A percentile compares a stretch with the other conserved stretches of the same genome.
These are phyloP conservation scores for Ustilago cynodontis DNA, from an alignment of 1,284 basidiomycete genomes.

Conservation along the genomic window DNA sequence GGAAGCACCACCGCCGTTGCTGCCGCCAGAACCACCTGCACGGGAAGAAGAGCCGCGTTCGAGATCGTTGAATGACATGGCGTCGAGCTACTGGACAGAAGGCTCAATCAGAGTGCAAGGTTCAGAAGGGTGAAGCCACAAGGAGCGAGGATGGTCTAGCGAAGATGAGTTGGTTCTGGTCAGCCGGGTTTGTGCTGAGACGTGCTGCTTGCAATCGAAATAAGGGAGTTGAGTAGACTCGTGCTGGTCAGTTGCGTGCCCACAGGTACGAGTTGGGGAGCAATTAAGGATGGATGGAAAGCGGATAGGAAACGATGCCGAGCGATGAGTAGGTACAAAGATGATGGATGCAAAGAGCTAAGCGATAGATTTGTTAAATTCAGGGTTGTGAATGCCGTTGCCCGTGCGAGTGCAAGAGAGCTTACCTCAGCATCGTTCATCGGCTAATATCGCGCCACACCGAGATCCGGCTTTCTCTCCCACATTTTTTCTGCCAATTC, in stretches of 20 bases:
- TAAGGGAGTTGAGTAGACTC: not conserved
- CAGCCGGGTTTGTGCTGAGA: not conserved
- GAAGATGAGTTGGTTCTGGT: not conserved
- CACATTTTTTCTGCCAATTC: too few species aligned
- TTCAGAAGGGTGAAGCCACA: not conserved
- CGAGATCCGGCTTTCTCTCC: too few species aligned
- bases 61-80: constrained; percentile 74
- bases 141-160: not conserved
- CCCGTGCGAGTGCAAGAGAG: too few species aligned
- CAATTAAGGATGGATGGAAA: too few species aligned
- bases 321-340: not conserved
- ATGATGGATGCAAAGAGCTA: constrained; percentile 15
- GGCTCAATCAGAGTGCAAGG: not conserved
- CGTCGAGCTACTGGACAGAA: not conserved
- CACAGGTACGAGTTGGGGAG: too few species aligned
- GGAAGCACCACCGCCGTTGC: constrained; percentile 27
- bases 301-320: not conserved
- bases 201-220: not conserved
- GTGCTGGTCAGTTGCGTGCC: too few species aligned
- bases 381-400: too few species aligned
- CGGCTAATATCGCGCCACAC: too few species aligned
- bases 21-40: constrained; percentile 20
- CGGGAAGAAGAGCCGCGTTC: constrained; percentile 69
- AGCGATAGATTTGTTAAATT: too few species aligned
- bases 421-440: too few species aligned